phyloP scores from a whole-genome alignment of 345 rosid species.

The Boechera retrofracta region DNA sequence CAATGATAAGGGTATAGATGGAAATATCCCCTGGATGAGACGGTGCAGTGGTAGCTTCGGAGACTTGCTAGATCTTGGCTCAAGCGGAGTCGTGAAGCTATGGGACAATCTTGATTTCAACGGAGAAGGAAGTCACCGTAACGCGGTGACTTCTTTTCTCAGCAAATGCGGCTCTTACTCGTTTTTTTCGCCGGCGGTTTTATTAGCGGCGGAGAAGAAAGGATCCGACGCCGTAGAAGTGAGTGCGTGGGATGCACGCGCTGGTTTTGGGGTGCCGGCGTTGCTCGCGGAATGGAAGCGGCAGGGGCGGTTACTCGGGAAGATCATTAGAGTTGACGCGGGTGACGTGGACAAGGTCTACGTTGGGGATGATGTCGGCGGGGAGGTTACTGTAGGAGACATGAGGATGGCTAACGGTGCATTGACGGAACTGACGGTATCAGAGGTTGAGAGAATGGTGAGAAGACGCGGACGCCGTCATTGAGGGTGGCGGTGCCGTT shows the following conservation, averaged over 20 bases:
- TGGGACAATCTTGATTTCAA: conserved; percentile 46
- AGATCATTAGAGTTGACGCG: conserved; percentile 39
- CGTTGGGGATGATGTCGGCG: conserved; percentile 53
- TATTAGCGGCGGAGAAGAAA: conserved; percentile 49
- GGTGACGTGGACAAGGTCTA: conserved; percentile 55
- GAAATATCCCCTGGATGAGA: conserved; percentile 36
- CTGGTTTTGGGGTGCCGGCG: conserved; percentile 48
- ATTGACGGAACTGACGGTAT: conserved; percentile 51
- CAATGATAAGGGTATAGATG: conserved; percentile 17
- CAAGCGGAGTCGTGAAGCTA: conserved; percentile 42
- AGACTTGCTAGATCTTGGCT: conserved; percentile 43
- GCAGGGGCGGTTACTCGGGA: conserved; percentile 38
- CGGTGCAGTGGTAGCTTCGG: conserved; percentile 55
- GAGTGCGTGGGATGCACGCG: conserved; percentile 71
- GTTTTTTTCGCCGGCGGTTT: conserved; percentile 50
- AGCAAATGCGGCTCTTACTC: conserved; percentile 38
- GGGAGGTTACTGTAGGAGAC: conserved; percentile 59
- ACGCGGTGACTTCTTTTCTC: conserved; percentile 49
- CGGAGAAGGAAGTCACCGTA: conserved; percentile 50
- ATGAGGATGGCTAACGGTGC: conserved; percentile 59
- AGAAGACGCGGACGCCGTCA: conserved; percentile 59
- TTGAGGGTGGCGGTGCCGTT: background rate
- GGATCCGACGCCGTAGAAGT: conserved; percentile 42
- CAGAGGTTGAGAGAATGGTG: conserved; percentile 56
- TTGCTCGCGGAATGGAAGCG: conserved; percentile 72